Evolutionary conservation across 176 grass and related monocot genomes (phyloP), one percentile per base, ranked within the genome.

Genomic region (Lolium perenne): DNA sequence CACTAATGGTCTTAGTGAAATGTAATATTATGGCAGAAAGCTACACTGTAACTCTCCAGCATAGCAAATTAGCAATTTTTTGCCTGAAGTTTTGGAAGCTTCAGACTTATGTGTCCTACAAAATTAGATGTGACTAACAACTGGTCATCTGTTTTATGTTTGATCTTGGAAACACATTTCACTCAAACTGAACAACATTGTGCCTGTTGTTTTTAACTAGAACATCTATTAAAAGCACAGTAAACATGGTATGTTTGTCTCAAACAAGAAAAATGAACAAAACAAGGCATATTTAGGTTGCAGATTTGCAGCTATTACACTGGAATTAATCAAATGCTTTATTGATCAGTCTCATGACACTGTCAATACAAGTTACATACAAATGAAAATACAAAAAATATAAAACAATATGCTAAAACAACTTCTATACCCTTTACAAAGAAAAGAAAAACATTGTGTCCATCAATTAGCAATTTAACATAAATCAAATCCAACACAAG

Each of bases 1-100:
- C 74, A 60, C 75, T 38, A 72, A 68, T 69, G 77, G 21, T 64
- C 74, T 85, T 80, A 23, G 64, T 67, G 50, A 83, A 89, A 79
- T 86, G 86, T 89, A 84, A 35, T 72, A 89, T 18, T 87, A 84
- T 58, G 64, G 77, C 49, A 85, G 38, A 54, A 67, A 89, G 76
- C 55, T 84, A 21, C 55, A 70, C 15, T 89, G 56, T 79, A 83
- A 81, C 80, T 82, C 84, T 69, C 49, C 10, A 13, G 20, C 48
- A 72, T 68, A 87, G 23, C 3, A 54, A 81, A 20, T 40, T 78
- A 21, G 48, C 20, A 22, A 85, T 59, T 79, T 90, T 83, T 79
- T n/a, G 21, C 22, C 43, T 63, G 25, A 38, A 10, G 4, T 48
- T 50, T 45, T 47, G 32, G 14, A 78, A 55, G n/a, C 13, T 65